These are phyloP conservation scores for Phytophthora agathidicida DNA, from an alignment of 352 stramenopile species.

Conservation along the genomic window DNA sequence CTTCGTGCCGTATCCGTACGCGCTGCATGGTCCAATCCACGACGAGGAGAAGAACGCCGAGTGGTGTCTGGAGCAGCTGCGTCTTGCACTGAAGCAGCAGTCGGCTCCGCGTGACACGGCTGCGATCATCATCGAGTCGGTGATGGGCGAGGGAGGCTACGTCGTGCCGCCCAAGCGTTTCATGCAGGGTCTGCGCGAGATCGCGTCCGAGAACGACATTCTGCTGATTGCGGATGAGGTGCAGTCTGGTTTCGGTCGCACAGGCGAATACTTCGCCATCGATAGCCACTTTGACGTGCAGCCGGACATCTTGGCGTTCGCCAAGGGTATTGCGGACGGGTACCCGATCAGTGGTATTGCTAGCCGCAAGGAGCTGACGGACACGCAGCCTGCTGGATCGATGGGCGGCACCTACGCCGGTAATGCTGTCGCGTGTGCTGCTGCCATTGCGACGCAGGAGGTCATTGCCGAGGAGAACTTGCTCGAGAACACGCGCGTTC, in stretches of 20 bases:
- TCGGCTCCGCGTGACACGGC: constrained; percentile 86
- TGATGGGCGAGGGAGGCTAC: constrained; percentile 93
- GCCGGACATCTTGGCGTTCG: constrained; percentile 93
- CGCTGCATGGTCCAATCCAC: constrained; percentile 81
- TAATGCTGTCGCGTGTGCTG: constrained; percentile 92
- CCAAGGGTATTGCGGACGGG: constrained; percentile 93
- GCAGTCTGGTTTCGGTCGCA: constrained; percentile 91
- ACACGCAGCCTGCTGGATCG: constrained; percentile 83
- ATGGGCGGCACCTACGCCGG: constrained; percentile 94
- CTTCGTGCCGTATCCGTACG: constrained; percentile 90
- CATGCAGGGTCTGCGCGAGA: constrained; percentile 90
- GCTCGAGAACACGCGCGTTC: constrained; percentile 80
- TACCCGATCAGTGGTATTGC: constrained; percentile 92
- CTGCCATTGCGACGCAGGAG: constrained; percentile 89
- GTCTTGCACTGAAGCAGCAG: constrained; percentile 92
- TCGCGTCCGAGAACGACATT: constrained; percentile 93
- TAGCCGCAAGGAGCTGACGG: constrained; percentile 87
- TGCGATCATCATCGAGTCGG: constrained; percentile 91
- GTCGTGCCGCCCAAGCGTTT: constrained; percentile 91
- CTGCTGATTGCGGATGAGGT: constrained; percentile 94
- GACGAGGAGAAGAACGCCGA: constrained; percentile 71
- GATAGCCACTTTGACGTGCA: constrained; percentile 84
- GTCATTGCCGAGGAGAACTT: constrained; percentile 91
- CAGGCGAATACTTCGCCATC: constrained; percentile 89
- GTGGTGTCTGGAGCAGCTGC: constrained; percentile 87